These are phyloP conservation scores for Daucus carota DNA, from an alignment of 129 eudicot species.

Conservation along the genomic window DNA sequence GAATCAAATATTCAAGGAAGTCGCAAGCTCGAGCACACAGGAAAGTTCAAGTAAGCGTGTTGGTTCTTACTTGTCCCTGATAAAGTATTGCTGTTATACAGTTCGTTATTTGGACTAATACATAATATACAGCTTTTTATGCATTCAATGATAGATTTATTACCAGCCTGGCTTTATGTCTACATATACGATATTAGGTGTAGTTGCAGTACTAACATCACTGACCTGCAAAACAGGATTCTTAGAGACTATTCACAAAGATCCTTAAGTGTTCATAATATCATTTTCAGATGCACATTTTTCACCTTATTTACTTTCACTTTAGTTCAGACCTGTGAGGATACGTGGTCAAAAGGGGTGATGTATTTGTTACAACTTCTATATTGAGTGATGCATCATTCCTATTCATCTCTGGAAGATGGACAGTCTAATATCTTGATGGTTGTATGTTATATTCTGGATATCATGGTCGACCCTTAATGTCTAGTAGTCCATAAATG, in stretches of 20 bases:
- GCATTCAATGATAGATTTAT: not conserved
- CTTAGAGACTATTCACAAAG: no score
- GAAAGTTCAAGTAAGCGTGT: constrained; percentile 43
- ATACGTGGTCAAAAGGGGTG: not conserved
- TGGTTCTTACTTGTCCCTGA: not conserved
- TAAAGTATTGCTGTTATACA: not conserved
- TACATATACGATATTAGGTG: not conserved
- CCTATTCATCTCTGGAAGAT: no score
- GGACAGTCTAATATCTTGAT: not conserved
- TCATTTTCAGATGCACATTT: not conserved
- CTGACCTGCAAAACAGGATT: not conserved
- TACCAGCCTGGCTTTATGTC: not conserved
- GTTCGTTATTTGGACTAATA: not conserved
- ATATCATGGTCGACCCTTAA: not conserved
- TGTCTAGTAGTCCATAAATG: no score
- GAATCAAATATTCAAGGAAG: constrained; percentile 61
- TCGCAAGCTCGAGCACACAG: constrained; percentile 78
- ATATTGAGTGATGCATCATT: not conserved
- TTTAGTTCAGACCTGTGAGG: not conserved
- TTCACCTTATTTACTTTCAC: not conserved
- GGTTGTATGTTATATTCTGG: not conserved
- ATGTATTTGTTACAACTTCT: not conserved
- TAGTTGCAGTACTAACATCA: not conserved
- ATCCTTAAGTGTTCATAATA: not conserved
- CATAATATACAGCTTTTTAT: not conserved